phyloP scores from a whole-genome alignment of 139 green algal species.

The Micromonas pusilla region DNA sequence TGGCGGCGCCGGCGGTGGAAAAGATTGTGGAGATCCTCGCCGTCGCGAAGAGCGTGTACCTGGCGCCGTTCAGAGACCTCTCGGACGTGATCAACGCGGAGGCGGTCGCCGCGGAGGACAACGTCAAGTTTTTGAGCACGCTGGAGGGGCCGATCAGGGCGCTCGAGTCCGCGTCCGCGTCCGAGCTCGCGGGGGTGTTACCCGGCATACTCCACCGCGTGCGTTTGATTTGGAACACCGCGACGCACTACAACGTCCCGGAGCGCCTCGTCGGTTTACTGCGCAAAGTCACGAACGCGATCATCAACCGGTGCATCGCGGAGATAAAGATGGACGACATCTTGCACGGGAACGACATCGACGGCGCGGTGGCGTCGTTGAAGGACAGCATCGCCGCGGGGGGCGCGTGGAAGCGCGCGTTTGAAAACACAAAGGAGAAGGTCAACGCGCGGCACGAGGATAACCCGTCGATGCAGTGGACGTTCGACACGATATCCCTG shows the following conservation, averaged over 20 bases:
- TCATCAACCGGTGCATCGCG: constrained; percentile 73
- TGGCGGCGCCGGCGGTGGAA: constrained; percentile 44
- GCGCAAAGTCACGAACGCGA: constrained; percentile 70
- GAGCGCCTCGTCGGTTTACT: constrained; percentile 75
- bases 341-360: constrained; percentile 50
- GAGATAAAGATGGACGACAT: constrained; percentile 59
- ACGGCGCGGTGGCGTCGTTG: constrained; percentile 20
- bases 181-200: constrained; percentile 61
- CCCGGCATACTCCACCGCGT: constrained; percentile 66
- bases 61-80: constrained; percentile 65
- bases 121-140: constrained; percentile 66
- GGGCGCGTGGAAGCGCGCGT: constrained; percentile 64
- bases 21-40: constrained; percentile 59
- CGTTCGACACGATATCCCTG: constrained; percentile 58
- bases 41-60: constrained; percentile 60
- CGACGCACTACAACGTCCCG: constrained; percentile 75
- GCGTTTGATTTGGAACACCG: constrained; percentile 77
- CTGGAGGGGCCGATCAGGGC: constrained; percentile 65
- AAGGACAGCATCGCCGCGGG: constrained; percentile 44
- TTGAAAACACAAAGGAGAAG: constrained; percentile 46
- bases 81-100: constrained; percentile 64
- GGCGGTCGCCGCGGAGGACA: constrained; percentile 70
- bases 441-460: background rate
- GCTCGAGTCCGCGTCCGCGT: constrained; percentile 40
- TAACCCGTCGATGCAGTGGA: constrained; percentile 39